Base-by-base conservation (phyloP, 2,329 filamentous ascomycete species). In the Aureobasidium sp. region DNA sequence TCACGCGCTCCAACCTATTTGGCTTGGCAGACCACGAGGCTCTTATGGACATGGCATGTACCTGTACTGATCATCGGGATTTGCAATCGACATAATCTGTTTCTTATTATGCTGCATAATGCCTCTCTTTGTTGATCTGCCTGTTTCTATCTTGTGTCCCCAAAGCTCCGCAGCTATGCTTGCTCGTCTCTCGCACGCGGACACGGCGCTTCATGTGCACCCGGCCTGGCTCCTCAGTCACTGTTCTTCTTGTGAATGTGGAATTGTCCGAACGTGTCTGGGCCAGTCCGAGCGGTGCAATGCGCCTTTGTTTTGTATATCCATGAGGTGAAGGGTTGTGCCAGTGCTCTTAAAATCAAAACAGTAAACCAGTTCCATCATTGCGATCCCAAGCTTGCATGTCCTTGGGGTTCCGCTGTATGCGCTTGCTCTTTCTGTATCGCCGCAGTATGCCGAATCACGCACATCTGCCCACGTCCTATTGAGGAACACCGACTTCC, bases 291-390 rank as follows among this genome's bases (percentile, higher is more conserved):
- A 22, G 27, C n/a, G 36, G 39, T 31, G 20, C 29, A 59, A 27
- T 48, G 55, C 42, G 31, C 55, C 27, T 27, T 59, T 42, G 42
- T 39, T 41, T 57, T 48, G 44, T 34, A 48, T 48, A 59, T 59
- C 55, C 41, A 36, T 48, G 42, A 27, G 34, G 37, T 34, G 22
- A 48, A 59, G 44, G 41, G 39, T 57, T 45, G 20, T 39, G 55
- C 42, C 37, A 29, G 42, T 48, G 53, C 55, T 47, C 41, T 60
- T 17, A 51, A 48, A 60, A 51, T 60, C 34, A 60, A 60, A 60
- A 60, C 22, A 60, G 51, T 60, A 60, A 60, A 49, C 39, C 57
- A 49, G 22, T 47, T 60, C 45, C 57, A 60, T 60, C 57, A 15
- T 49, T 51, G 57, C 57, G 45, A 49, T 34, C 45, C 57, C 57